Evolutionary conservation across 106 monocot genomes (phyloP), one percentile per base, ranked within the genome.

Genomic region (Platanthera guangdongensis): DNA sequence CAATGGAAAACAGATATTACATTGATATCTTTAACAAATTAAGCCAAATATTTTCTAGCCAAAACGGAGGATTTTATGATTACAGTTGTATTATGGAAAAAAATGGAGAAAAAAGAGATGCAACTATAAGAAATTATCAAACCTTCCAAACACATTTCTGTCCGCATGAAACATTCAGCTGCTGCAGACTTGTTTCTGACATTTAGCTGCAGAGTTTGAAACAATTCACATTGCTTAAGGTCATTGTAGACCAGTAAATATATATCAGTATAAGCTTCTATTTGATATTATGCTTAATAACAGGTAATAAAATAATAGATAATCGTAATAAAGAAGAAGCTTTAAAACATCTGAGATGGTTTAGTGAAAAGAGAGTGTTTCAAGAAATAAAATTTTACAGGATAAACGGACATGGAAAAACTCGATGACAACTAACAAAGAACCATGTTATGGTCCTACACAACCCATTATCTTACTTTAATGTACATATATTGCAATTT

Each of bases 71-170:
- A n/a, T 30, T 67, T 47, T 70, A 70, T 15, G 47, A n/a, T 70
- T 47, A 6, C 0, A 16, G 15, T 47, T 70, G 47, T 2, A 47
- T 16, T 47, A 47, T 15, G 47, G n/a, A 69, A 70, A 11, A 11
- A 7, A 48, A 48, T 15, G 46, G n/a, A 48, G 25, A 48, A 16
- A 70, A 47, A 70, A 3, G 13, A 70, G 47, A 25, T 47, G 45
- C 14, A 53, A 53, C 53, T 53, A 53, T 15, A 70, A 47, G 18
- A 68, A 52, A 19, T 53, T 16, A 82, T 71, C 5, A 19, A 84
- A 99, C 97, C 97, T 99, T 99, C 97, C 74, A 99, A 82, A 75
- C 89, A 99, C 71, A 87, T 67, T 73, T 99, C 94, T 18, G 94
- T 94, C 51, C 94, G 84, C 76, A 85, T 80, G 75, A 87, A 99